phyloP scores from a whole-genome alignment of 345 rosid genomes.

The Eucalyptus grandis region DNA sequence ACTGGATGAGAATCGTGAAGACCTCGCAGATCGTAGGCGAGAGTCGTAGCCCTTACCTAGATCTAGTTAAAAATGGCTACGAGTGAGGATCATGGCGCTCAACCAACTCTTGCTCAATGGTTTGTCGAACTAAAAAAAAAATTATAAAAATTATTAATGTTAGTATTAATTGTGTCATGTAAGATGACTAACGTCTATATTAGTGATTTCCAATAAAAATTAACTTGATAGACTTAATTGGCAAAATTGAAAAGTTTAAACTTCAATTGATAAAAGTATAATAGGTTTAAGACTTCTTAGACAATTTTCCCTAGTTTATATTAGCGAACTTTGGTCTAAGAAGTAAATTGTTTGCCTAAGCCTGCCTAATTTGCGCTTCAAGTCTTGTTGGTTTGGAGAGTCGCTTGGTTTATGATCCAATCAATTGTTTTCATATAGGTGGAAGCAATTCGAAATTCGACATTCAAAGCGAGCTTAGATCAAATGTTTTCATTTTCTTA shows the following conservation, averaged over 20 bases:
- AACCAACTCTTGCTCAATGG: neutral
- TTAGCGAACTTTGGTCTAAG: neutral
- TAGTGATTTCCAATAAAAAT: rapidly evolving
- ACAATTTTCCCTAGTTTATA: neutral
- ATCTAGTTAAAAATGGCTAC: neutral
- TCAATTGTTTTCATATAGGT: neutral
- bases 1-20: rapidly evolving
- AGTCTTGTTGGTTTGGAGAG: neutral
- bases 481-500: neutral
- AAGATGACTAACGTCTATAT: rapidly evolving
- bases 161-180: rapidly evolving
- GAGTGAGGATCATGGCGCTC: neutral
- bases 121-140: too few relatives aligned
- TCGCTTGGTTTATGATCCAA: rapidly evolving
- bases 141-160: too few relatives aligned
- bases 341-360: neutral
- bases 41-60: rapidly evolving
- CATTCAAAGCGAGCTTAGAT: rapidly evolving
- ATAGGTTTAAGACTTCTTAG: too few relatives aligned
- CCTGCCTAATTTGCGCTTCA: rapidly evolving
- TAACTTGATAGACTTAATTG: rapidly evolving
- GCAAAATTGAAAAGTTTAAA: too few relatives aligned
- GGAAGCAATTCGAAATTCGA: neutral
- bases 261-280: too few relatives aligned
- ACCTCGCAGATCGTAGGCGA: rapidly evolving